Evolutionary conservation across 1,284 basidiomycete genomes (phyloP).

Genomic region (Gymnopus androsaceus): DNA sequence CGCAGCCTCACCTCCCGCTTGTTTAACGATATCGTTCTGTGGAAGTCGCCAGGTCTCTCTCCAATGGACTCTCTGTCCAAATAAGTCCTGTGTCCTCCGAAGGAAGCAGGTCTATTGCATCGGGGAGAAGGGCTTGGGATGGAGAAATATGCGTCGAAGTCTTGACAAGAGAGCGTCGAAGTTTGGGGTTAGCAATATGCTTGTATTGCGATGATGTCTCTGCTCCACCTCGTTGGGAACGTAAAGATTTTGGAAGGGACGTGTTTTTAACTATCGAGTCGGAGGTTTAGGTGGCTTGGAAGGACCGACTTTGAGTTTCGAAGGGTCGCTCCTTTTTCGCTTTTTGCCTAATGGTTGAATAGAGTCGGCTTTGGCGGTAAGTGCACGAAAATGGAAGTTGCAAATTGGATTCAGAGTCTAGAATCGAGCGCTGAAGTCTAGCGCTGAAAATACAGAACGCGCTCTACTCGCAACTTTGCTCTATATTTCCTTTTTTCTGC

Average conservation of each 20-base stretch:
- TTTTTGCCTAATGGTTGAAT: constrained; percentile 48
- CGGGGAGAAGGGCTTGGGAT: constrained; percentile 59
- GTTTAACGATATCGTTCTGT: constrained; percentile 82
- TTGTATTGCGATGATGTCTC: constrained; percentile 40
- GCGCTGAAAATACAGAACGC: too few species aligned
- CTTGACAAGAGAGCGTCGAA: constrained; percentile 67
- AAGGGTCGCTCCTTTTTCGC: constrained; percentile 27
- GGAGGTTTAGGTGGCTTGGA: constrained; percentile 41
- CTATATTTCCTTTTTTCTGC: too few species aligned
- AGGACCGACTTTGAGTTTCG: constrained; percentile 20
- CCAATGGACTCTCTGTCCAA: constrained; percentile 75
- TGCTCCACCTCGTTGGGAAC: constrained; percentile 43
- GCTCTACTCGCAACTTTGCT: too few species aligned
- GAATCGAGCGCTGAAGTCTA: too few species aligned
- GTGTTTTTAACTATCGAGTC: too few species aligned
- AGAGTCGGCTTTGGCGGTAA: too few species aligned
- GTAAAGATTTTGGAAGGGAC: constrained; percentile 70
- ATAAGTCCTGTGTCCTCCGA: constrained; percentile 68
- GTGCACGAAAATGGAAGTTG: too few species aligned
- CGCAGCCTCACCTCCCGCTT: too few species aligned
- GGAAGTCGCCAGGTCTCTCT: constrained; percentile 88
- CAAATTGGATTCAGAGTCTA: too few species aligned
- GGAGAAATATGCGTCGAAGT: constrained; percentile 59
- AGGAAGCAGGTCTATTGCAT: too few species aligned
- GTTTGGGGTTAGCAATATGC: constrained; percentile 76